Conservation (phyloP, 306 rosid genomes). For the Trifolium repens region DNA sequence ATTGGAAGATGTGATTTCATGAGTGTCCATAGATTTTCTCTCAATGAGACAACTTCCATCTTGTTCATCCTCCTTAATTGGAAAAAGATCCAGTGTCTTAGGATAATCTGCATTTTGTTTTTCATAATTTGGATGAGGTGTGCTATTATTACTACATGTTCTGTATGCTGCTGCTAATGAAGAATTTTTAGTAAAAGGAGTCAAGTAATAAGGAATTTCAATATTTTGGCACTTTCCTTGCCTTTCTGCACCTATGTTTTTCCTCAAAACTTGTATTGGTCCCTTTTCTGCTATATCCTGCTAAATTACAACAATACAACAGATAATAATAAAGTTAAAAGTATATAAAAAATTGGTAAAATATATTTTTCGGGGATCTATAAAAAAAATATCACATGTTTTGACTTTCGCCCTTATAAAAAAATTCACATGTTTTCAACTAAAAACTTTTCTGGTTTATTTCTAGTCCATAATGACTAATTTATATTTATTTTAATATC, state of each 20-base stretch:
- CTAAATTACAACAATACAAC: not conserved
- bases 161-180: conserved; percentile 16
- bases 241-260: conserved; percentile 25
- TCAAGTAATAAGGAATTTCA: conserved; percentile 38
- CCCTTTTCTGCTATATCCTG: conserved; percentile 50
- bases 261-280: conserved; percentile 44
- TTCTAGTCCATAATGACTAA: no score
- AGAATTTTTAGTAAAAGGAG: conserved; percentile 28
- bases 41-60: conserved; percentile 25
- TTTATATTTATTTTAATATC: no score
- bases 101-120: conserved; percentile 40
- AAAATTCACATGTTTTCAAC: no score
- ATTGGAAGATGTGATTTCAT: conserved; percentile 19
- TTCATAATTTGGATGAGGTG: not conserved
- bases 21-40: conserved; percentile 40
- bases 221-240: conserved; percentile 42
- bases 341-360: no score
- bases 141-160: conserved; percentile 12
- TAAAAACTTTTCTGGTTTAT: no score
- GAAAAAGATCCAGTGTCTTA: conserved; percentile 68
- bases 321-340: not conserved
- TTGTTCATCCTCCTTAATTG: conserved; percentile 44
- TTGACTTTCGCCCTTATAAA: no score
- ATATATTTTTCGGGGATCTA: no score
- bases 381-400: no score